Evolutionary conservation across 805 yeast species (phyloP), one percentile per base, ranked within the genome.

Genomic region (Sugiyamaella smithiae): DNA sequence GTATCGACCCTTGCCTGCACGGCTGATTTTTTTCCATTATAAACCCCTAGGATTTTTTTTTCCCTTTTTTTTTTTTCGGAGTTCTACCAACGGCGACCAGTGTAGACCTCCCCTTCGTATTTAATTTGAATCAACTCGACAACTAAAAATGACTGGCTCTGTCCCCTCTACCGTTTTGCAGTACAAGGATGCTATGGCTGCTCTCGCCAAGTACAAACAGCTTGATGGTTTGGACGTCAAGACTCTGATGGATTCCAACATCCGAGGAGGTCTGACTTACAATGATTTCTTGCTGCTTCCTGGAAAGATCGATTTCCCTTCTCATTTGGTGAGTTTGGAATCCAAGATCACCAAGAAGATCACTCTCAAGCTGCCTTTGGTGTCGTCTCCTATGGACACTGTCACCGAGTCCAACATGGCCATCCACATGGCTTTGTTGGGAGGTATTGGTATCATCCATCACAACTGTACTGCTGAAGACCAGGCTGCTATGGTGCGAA

Each of bases 381-480:
- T 93, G 52, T 91, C 98, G 17, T 88, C 98, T 63, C 99, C 99
- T 61, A 93, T 93, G 99, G 99, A 93, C 74, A 93, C 99, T 43
- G 99, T 93, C 58, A 93, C 99, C 50, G 99, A 93, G 77, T 74
- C 89, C 55, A 87, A 84, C 53, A 93, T 93, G 99, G 99, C 99
- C 57, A 91, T 93, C 62, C 83, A 89, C 74, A 90, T 93, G 97
- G 97, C 99, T 59, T 80, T 93, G 59, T 80, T 90, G 62, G 99
- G 99, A 70, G 99, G 99, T 73, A 88, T 93, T 69, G 99, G 99
- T 81, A 87, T 93, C 66, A 83, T 93, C 63, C 99, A 93, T 72
- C 97, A 93, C 77, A 93, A 93, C 79, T 90, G 97, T 75, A 69
- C 96, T 51, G 78, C 95, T 51, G 98, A 91, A 49, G 98, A 89